Evolutionary conservation across 176 grass and related monocot genomes (phyloP).

Genomic region (Juncus effusus): DNA sequence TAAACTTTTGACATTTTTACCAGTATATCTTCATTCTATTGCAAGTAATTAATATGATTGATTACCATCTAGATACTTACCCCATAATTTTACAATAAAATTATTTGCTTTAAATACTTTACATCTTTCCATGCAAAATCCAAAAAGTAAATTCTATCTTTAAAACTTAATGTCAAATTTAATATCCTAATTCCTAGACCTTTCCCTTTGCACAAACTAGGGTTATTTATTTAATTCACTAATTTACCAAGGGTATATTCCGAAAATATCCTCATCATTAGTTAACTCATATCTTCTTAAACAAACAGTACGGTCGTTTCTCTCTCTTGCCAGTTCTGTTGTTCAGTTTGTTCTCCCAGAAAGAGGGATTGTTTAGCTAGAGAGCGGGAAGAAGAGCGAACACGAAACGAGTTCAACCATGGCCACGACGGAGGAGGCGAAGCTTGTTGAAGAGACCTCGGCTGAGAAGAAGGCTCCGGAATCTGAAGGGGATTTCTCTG

Average conservation of each 20-base stretch:
- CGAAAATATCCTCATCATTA: not conserved
- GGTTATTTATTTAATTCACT: too few species aligned
- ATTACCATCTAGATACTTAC: too few species aligned
- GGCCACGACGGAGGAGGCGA: constrained; percentile 23
- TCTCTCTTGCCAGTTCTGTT: not conserved
- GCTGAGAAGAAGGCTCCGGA: constrained; percentile 12
- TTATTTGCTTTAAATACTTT: too few species aligned
- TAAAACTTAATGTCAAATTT: too few species aligned
- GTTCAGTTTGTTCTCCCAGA: not conserved
- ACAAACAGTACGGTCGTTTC: not conserved
- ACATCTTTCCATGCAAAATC: too few species aligned
- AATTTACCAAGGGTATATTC: not conserved
- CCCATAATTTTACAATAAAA: too few species aligned
- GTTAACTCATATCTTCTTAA: not conserved
- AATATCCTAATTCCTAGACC: too few species aligned
- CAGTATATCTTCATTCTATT: not conserved
- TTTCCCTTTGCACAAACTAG: too few species aligned
- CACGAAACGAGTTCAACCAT: constrained; percentile 5
- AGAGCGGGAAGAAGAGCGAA: not conserved
- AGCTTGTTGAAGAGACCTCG: constrained; percentile 11
- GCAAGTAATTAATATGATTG: too few species aligned
- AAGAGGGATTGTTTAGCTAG: too few species aligned
- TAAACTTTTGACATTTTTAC: not conserved
- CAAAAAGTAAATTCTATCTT: too few species aligned
- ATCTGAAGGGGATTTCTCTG: constrained; percentile 11